A percentile compares a stretch with the other conserved stretches of the same genome.
Conservation (phyloP, 2,329 filamentous ascomycete species). For the Sphaerulina musiva region DNA sequence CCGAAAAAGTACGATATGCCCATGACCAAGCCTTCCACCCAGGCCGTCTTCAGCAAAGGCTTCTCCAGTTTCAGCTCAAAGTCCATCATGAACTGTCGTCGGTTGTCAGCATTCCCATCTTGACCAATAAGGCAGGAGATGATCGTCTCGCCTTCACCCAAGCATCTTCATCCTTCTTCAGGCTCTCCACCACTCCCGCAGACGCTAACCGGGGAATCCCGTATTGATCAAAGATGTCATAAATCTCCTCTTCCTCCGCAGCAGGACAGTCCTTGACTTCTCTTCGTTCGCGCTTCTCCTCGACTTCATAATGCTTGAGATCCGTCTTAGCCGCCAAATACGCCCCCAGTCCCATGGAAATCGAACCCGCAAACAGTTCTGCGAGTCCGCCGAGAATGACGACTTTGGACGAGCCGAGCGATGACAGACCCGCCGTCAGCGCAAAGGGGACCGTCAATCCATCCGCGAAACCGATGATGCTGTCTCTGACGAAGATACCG, state of each 20-base stretch:
- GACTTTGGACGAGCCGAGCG: conserved; percentile 33
- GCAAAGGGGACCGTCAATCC: conserved; percentile 76
- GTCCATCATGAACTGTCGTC: conserved; percentile 52
- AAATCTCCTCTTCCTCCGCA: conserved; percentile 37
- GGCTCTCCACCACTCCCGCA: conserved; percentile 45
- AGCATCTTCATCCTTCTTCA: conserved; percentile 44
- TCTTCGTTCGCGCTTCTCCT: conserved; percentile 42
- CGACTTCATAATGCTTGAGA: conserved; percentile 45
- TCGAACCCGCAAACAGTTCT: conserved; percentile 68
- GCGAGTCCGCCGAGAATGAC: conserved; percentile 59
- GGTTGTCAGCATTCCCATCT: background rate
- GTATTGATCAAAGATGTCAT: conserved; percentile 47
- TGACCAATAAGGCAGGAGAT: background rate
- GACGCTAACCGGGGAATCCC: conserved; percentile 42
- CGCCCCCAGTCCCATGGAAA: conserved; percentile 70
- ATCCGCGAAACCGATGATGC: conserved; percentile 71
- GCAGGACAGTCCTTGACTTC: conserved; percentile 42
- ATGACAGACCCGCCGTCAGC: conserved; percentile 65
- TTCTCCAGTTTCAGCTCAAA: conserved; percentile 49
- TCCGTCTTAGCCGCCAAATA: conserved; percentile 62
- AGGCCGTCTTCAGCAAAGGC: conserved; percentile 40
- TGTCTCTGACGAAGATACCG: conserved; percentile 51
- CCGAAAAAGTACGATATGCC: conserved; percentile 36
- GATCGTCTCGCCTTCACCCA: conserved; percentile 39
- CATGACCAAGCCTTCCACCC: conserved; percentile 41